These are phyloP conservation scores for Plasmodium chabaudi DNA, from an alignment of 169 alveolate genomes.

Conservation along the genomic window DNA sequence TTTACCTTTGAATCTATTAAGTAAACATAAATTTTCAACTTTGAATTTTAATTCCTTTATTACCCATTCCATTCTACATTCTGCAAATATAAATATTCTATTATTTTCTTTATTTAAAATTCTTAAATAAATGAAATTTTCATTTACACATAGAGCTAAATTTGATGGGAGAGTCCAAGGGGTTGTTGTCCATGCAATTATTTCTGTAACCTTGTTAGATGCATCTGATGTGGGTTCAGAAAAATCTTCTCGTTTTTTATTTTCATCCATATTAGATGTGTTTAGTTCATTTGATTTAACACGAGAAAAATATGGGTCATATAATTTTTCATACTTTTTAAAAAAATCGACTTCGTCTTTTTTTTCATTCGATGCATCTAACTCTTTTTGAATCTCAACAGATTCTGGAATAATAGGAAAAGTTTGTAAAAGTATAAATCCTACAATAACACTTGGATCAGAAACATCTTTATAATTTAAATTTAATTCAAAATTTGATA, in stretches of 20 bases:
- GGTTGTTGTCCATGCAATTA: slow-evolving; percentile 99
- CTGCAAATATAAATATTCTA: slow-evolving; percentile 90
- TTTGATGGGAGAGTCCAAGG: slow-evolving; percentile 99
- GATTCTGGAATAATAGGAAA: background rate
- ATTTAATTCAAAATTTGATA: slow-evolving; percentile 98
- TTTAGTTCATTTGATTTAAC: background rate
- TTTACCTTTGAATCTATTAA: slow-evolving; percentile 88
- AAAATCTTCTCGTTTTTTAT: background rate
- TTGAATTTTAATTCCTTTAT: slow-evolving; percentile 79
- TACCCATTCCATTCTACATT: slow-evolving; percentile 87
- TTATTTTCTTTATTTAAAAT: slow-evolving; percentile 83
- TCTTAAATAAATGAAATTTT: slow-evolving; percentile 92
- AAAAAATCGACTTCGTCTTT: background rate
- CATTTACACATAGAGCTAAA: slow-evolving; percentile 95
- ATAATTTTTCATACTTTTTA: slow-evolving; percentile 80
- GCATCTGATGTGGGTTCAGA: background rate
- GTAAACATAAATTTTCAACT: slow-evolving; percentile 80
- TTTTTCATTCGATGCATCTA: background rate
- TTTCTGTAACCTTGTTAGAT: background rate
- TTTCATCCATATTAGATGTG: background rate
- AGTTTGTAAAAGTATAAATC: slow-evolving; percentile 89
- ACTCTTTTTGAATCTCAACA: background rate
- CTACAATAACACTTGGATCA: slow-evolving; percentile 96
- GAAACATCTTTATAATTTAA: slow-evolving; percentile 95
- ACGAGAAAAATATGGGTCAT: background rate